Percentiles rank a stretch among this genome's conserved stretches.
Conservation (phyloP, 75 land plant species). For the Larix kaempferi region DNA sequence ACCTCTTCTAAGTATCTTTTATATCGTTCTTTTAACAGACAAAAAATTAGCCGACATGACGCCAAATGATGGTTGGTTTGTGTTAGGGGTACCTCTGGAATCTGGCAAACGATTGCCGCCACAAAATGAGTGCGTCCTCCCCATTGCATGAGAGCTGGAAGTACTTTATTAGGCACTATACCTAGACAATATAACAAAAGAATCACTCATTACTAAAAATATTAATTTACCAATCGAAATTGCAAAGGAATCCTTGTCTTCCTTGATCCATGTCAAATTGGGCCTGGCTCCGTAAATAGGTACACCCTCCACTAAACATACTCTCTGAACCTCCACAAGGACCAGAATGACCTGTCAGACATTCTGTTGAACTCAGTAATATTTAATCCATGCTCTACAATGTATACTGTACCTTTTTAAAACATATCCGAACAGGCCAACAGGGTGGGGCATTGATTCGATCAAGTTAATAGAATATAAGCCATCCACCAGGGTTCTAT, state of each 20-base stretch:
- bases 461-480: neutral
- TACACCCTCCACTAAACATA: too few species aligned
- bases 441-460: neutral
- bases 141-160: constrained; percentile 76
- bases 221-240: neutral
- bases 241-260: neutral
- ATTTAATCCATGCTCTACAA: neutral
- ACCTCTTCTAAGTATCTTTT: too few species aligned
- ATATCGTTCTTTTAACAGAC: too few species aligned
- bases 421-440: neutral
- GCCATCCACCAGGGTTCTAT: neutral
- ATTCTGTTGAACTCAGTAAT: constrained; percentile 2
- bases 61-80: too few species aligned
- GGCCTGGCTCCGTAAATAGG: neutral
- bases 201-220: constrained; percentile 5
- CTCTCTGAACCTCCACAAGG: neutral
- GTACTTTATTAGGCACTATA: constrained; percentile 59
- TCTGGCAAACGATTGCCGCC: constrained; percentile 48
- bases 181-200: constrained; percentile 27
- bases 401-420: neutral
- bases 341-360: neutral
- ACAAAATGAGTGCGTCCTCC: constrained; percentile 77
- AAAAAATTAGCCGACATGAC: too few species aligned
- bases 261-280: neutral
- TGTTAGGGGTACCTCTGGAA: constrained; percentile 42